Evolutionary conservation across 148 eudicot genomes (phyloP).

Genomic region (Linanthus parryae): DNA sequence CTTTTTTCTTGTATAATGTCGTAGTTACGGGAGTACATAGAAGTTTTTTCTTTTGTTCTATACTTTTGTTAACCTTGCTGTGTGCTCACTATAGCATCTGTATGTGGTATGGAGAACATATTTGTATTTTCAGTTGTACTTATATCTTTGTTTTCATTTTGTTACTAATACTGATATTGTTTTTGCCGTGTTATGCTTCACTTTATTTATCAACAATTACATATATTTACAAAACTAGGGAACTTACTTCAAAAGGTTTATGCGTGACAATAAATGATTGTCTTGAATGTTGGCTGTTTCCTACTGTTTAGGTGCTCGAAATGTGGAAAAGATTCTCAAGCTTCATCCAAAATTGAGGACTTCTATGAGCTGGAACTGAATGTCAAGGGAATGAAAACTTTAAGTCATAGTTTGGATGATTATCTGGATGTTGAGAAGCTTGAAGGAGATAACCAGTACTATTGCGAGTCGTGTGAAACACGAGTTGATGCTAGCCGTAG

Average conservation of each 20-base stretch:
- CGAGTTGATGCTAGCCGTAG: conserved; percentile 93
- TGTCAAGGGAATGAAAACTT: conserved; percentile 79
- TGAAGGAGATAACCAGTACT: conserved; percentile 92
- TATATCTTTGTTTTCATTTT: too few relatives aligned
- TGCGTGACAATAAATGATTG: conserved; percentile 4
- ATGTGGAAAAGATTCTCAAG: conserved; percentile 91
- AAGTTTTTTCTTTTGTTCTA: too few relatives aligned
- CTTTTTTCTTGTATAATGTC: too few relatives aligned
- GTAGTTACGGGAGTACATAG: too few relatives aligned
- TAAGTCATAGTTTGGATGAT: conserved; percentile 80
- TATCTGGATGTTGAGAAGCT: conserved; percentile 84
- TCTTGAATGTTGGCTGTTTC: conserved; percentile 16
- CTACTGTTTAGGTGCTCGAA: conserved; percentile 56
- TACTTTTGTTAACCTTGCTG: too few relatives aligned
- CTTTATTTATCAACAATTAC: background rate
- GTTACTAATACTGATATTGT: background rate
- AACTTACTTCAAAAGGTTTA: background rate
- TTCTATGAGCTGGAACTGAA: conserved; percentile 92
- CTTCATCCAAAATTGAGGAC: conserved; percentile 90
- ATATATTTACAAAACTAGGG: background rate
- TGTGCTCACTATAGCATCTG: too few relatives aligned
- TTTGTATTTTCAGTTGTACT: too few relatives aligned
- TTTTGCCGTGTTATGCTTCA: background rate
- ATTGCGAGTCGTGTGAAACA: conserved; percentile 68
- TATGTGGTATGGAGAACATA: too few relatives aligned